Evolutionary conservation across 2,329 filamentous ascomycete species (phyloP), one percentile per base, ranked within the genome.

Genomic region (Alternaria conjuncta): DNA sequence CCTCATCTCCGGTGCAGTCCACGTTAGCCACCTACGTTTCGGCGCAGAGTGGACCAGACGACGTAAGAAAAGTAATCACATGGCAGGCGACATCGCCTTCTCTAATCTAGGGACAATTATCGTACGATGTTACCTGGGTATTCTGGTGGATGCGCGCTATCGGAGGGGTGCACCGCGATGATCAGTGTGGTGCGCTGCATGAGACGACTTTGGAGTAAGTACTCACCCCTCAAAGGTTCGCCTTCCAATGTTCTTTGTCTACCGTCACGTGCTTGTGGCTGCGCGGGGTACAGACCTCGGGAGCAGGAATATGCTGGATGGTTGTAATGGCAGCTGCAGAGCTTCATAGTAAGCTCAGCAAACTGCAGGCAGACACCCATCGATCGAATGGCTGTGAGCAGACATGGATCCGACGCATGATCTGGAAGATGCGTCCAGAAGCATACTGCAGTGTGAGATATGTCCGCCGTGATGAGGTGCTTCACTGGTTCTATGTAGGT

Each of bases 1-100:
- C 28, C 30, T 60, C 44, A 47, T 61, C 28, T 43, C 46, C 46
- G 54, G 59, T 21, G 18, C 36, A 50, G 15, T 50, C 49, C 25
- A 56, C 26, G 15, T 45, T 28, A 45, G 59, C 60, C 44, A 60
- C 20, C 50, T 10, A 41, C n/a, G 30, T 44, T 25, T 32, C 21
- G 60, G 47, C 46, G 47, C 36, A 36, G 5, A 15, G 45, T 20
- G 32, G 32, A 43, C 6, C 45, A 45, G 25, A 50, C 13, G 47
- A 45, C 21, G 41, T 26, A 25, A 15, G 12, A 53, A 46, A 46
- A 41, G 30, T 18, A 23, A 25, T 20, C 28, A 15, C 15, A 20
- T 20, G 44, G 21, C 55, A 41, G 26, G 26, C 55, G 15, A 26
- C 13, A 43, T 9, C 20, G 9, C 28, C 12, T 23, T 51, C 36